Evolutionary conservation across 257 asterid genomes (phyloP), one percentile per base, ranked within the genome.

Genomic region (Nicotiana benthamiana): DNA sequence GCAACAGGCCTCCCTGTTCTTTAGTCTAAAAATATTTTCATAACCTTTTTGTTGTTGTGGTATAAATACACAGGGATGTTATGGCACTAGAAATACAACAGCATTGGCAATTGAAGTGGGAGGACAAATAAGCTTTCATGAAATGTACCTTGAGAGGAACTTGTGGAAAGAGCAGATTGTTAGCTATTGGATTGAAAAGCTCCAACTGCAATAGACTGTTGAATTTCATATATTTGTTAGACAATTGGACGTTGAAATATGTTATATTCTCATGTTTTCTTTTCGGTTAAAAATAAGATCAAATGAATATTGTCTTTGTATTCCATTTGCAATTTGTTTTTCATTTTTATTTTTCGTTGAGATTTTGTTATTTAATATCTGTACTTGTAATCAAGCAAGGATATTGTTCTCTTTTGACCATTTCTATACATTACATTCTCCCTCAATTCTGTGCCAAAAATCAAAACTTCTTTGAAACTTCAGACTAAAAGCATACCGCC

Each of bases 61-160:
- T 56, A 63, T n/a, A 57, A n/a, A 34, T 83, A 17, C 11, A 9
- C 51, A 83, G 87, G 89, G 89, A 6, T 82, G 27, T 34, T 86
- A 77, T 65, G 89, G 89, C 30, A 86, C 89, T 2, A 86, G 87
- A 67, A 81, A 95, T 89, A 91, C 92, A 27, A 84, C 92, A 67
- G 94, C 89, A 52, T 51, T 92, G 83, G 86, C 86, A 5, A 83
- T 89, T 57, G 85, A 83, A 79, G 87, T 81, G 6, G 79, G 59
- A n/a, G 97, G 97, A 17, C 87, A 91, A 82, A 89, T 84, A 10
- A 90, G 88, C 84, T 89, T 91, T 51, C 85, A 89, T 79, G 97
- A 93, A 90, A 82, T 61, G 26, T 89, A 88, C 88, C 88, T 90
- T 8, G 88, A 89, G 63, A 86, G 80, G 10, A 82, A 75, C 10